A percentile compares a stretch with the other conserved stretches of the same genome.
Conservation (phyloP, 202 grass and related monocot species). For the Brachypodium distachyon region DNA sequence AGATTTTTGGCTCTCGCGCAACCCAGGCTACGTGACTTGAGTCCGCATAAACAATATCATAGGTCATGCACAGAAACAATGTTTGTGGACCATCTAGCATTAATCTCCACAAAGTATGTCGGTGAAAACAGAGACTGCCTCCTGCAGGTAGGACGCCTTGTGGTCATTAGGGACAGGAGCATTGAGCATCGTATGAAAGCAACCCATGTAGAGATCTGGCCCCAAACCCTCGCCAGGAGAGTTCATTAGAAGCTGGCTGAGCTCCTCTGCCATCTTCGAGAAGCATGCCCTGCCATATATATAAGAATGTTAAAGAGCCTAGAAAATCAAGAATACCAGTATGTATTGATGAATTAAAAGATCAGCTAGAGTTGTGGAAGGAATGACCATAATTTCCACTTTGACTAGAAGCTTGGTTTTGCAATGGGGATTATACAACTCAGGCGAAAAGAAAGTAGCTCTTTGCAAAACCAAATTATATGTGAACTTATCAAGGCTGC, state of each 20-base stretch:
- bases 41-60: neutral
- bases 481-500: neutral
- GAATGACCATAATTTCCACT: neutral
- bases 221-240: constrained; percentile 16
- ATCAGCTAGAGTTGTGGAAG: neutral
- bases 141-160: constrained; percentile 43
- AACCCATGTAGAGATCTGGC: constrained; percentile 48
- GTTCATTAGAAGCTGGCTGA: constrained; percentile 46
- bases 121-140: constrained; percentile 60
- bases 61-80: neutral
- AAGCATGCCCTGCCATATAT: constrained; percentile 54
- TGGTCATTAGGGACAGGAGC: constrained; percentile 51
- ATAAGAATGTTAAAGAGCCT: neutral
- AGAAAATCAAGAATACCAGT: neutral
- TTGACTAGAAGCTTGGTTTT: neutral
- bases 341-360: neutral
- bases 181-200: constrained; percentile 60
- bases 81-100: neutral
- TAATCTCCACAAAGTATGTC: constrained; percentile 41
- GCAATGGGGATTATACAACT: neutral
- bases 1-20: neutral
- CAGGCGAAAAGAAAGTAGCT: neutral
- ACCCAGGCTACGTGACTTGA: neutral
- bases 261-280: constrained; percentile 81
- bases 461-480: neutral